phyloP scores from a whole-genome alignment of 306 rosid species.

The Quercus aquifolioides region DNA sequence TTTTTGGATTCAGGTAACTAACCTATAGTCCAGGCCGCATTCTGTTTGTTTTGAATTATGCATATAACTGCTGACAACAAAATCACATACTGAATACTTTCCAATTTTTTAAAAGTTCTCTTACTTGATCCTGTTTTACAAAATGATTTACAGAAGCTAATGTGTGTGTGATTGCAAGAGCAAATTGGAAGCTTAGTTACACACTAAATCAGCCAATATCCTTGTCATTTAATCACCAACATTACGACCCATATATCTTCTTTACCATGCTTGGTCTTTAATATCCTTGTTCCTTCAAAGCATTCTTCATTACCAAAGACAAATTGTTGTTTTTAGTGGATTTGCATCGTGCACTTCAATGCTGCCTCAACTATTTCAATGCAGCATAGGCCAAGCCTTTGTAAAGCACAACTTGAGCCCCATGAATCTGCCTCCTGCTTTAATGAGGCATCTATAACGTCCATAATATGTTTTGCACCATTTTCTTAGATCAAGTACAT shows the following conservation, averaged over 20 bases:
- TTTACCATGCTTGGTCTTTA: background rate
- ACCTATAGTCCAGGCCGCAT: too few species aligned
- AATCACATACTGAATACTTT: too few species aligned
- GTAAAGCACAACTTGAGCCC: background rate
- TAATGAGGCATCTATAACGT: conserved; percentile 16
- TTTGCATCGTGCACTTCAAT: conserved; percentile 11
- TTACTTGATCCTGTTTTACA: too few species aligned
- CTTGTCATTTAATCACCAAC: background rate
- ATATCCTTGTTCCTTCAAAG: background rate
- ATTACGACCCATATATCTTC: too few species aligned
- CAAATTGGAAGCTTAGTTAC: background rate
- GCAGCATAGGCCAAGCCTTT: conserved; percentile 16
- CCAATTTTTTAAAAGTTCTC: too few species aligned
- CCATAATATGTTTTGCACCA: conserved; percentile 12
- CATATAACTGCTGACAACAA: too few species aligned
- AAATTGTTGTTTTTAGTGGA: conserved; percentile 2
- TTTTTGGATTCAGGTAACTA: too few species aligned
- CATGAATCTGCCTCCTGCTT: conserved; percentile 2
- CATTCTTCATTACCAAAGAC: conserved; percentile 9
- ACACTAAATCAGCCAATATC: background rate
- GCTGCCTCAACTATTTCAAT: background rate
- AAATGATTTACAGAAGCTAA: too few species aligned
- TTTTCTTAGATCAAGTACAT: conserved; percentile 8
- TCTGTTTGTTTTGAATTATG: too few species aligned
- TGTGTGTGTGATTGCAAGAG: too few species aligned